Evolutionary conservation across 371 early-diverging fungal genomes (phyloP), one percentile per base, ranked within the genome.

Genomic region (Batkoa obscura): DNA sequence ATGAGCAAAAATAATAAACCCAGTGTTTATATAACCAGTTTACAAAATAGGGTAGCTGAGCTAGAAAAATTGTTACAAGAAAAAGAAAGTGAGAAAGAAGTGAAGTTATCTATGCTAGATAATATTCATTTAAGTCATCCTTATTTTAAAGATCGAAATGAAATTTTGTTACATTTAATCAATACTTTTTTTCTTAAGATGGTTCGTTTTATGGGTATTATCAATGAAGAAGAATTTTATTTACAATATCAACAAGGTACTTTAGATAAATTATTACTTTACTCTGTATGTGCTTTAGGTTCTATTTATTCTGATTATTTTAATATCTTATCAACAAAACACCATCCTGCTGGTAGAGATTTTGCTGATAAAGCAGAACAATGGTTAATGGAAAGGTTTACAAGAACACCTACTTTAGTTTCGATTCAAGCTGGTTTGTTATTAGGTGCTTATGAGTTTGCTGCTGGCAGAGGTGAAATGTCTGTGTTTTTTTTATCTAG

Each of bases 401-500:
- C 43, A 4, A 55, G 36, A 35, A 17, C 43, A 2, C 56, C 56
- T 8, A 12, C 23, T 9, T 23, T 34, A 34, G 23, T 32, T 12
- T 33, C 15, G 3, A 42, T 55, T 8, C 56, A 55, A 35, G 46
- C 45, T 15, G 56, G 56, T 2, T 15, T 55, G 13, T 23, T 55
- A 2, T 8, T 55, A 17, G 56, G 43, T 2, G 32, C 34, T 45
- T 55, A 55, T 36, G 33, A 47, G 33, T 55, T 55, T 15, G 43
- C 43, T 5, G 42, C 34, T 31, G 56, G 56, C 23, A 55, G 46
- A 13, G 56, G 56, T 5, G 56, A 55, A 35, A n/a, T 43, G 15
- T 43, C 56, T 13, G 36, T 36, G 4, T 55, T 46, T 33, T 55
- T 42, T 55, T 12, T 55, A 12, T 33, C 46, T 45, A 42, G 43